Percentiles rank a stretch among this genome's conserved stretches.
Conservation (phyloP, 768 basidiomycete species). For the Phylloporus arenicola region DNA sequence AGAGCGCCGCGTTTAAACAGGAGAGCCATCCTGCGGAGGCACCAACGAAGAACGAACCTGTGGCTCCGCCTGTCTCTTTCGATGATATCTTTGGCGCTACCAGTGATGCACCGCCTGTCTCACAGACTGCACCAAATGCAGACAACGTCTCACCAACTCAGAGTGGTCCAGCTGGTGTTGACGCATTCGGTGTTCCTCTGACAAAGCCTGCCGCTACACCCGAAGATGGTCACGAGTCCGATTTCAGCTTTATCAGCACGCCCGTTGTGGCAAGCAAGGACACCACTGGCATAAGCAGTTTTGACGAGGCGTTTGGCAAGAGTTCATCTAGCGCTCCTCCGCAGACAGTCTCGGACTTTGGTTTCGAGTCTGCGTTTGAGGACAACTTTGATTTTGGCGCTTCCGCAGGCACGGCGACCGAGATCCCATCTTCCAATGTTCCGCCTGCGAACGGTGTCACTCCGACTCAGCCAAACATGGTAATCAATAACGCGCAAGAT, state of each 20-base stretch:
- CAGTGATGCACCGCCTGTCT: constrained; percentile 20
- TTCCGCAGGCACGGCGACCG: constrained; percentile 32
- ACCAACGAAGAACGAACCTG: constrained; percentile 9
- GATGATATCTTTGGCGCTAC: constrained; percentile 52
- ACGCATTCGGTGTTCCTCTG: constrained; percentile 38
- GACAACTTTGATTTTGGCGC: constrained; percentile 60
- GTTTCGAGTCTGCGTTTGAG: constrained; percentile 63
- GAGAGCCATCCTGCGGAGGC: constrained; percentile 18
- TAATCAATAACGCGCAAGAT: constrained; percentile 9
- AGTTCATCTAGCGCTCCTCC: constrained; percentile 37
- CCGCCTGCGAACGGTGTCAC: constrained; percentile 24
- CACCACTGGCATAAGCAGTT: constrained; percentile 45
- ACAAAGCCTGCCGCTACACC: constrained; percentile 13
- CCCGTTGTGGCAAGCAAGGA: constrained; percentile 10
- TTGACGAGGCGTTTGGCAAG: constrained; percentile 71
- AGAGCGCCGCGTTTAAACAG: constrained; percentile 15
- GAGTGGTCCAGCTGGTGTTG: constrained; percentile 23
- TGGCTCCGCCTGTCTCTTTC: constrained; percentile 33
- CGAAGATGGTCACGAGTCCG: constrained; percentile 17
- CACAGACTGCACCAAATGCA: constrained; percentile 12
- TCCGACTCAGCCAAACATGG: constrained; percentile 5
- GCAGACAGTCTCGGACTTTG: constrained; percentile 36
- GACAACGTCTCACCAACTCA: constrained; percentile 13
- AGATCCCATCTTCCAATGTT: constrained; percentile 22
- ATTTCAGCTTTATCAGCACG: constrained; percentile 17